Evolutionary conservation across 139 green algal genomes (phyloP).

Genomic region (Pycnococcus provasolii): DNA sequence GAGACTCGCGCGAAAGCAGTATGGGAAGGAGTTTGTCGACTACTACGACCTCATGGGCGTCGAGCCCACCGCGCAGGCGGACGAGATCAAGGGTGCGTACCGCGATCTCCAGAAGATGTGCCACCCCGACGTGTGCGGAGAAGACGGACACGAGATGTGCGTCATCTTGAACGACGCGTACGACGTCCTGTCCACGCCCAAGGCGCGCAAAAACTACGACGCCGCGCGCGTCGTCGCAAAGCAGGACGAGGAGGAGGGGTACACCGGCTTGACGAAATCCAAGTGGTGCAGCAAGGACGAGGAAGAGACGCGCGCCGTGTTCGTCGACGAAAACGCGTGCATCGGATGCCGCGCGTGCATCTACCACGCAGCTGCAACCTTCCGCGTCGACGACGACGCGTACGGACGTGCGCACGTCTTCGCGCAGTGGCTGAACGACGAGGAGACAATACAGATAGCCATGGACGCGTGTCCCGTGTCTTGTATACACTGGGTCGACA

Average conservation of each 20-base stretch:
- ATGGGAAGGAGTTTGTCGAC: background rate
- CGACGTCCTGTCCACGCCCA: conserved; percentile 25
- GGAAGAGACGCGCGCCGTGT: conserved; percentile 26
- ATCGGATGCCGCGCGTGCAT: conserved; percentile 36
- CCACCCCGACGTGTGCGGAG: conserved; percentile 38
- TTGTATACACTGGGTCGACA: conserved; percentile 37
- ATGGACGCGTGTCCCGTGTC: conserved; percentile 34
- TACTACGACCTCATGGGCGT: conserved; percentile 7
- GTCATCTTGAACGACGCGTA: conserved; percentile 38
- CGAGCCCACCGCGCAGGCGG: background rate
- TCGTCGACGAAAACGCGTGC: conserved; percentile 40
- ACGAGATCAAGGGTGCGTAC: conserved; percentile 24
- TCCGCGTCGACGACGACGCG: conserved; percentile 25
- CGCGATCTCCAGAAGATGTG: conserved; percentile 13
- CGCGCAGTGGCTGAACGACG: conserved; percentile 30
- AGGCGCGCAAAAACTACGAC: conserved; percentile 18
- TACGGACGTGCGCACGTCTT: conserved; percentile 25
- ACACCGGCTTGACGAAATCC: conserved; percentile 15
- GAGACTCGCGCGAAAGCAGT: background rate
- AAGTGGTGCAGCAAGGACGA: conserved; percentile 11
- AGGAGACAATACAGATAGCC: conserved; percentile 31
- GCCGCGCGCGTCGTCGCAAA: background rate
- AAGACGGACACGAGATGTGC: conserved; percentile 26
- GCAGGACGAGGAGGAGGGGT: conserved; percentile 12
- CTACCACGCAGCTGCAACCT: conserved; percentile 24